Conservation (phyloP, 768 basidiomycete genomes). For the Tylopilus rubrobrunneus region DNA sequence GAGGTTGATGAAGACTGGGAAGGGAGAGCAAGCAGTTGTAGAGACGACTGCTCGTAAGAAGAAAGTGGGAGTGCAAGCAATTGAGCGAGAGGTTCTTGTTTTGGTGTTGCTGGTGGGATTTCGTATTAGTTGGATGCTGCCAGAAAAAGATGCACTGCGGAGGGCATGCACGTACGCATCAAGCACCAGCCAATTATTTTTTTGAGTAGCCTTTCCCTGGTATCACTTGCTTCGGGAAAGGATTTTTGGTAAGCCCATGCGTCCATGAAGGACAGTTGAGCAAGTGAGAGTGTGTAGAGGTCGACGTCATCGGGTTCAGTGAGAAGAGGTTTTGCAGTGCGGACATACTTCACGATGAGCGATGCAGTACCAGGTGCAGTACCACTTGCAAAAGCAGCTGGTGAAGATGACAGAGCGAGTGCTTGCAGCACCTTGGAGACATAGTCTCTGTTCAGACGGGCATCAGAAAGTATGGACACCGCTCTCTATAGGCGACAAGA, state of each 20-base stretch:
- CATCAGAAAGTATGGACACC: constrained; percentile 68
- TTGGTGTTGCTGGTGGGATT: constrained; percentile 49
- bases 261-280: constrained; percentile 58
- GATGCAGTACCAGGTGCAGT: constrained; percentile 14
- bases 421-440: constrained; percentile 75
- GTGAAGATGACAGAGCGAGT: constrained; percentile 37
- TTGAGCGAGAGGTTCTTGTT: constrained; percentile 51
- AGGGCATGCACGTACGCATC: constrained; percentile 48
- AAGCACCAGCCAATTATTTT: constrained; percentile 68
- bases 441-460: constrained; percentile 71
- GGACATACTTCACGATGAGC: constrained; percentile 69
- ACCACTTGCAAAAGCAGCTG: constrained; percentile 32
- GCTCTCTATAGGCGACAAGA: constrained; percentile 45
- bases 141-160: neutral
- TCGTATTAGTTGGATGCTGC: neutral
- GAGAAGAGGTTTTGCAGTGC: constrained; percentile 69
- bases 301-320: constrained; percentile 68
- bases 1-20: constrained; percentile 37
- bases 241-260: constrained; percentile 76
- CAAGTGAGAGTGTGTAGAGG: constrained; percentile 64
- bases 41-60: constrained; percentile 53
- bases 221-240: constrained; percentile 56
- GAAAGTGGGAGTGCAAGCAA: constrained; percentile 66
- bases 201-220: constrained; percentile 50
- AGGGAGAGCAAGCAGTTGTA: constrained; percentile 56